phyloP scores from a whole-genome alignment of 805 yeast genomes.

The Wickerhamiella sergipiensis region DNA sequence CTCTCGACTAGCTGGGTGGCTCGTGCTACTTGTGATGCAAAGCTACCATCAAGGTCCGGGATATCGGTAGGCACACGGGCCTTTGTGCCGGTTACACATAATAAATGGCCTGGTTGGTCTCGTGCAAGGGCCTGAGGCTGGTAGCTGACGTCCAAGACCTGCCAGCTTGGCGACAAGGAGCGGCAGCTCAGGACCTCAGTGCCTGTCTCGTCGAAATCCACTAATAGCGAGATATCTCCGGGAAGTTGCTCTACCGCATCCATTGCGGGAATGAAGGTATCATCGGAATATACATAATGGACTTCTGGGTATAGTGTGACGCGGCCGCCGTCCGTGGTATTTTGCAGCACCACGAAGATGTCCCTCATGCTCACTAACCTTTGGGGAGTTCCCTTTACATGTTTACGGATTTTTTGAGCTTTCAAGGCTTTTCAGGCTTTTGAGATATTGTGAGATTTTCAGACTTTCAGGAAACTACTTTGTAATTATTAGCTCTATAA shows the following conservation, averaged over 20 bases:
- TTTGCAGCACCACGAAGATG: constrained; percentile 34
- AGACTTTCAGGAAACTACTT: too few relatives aligned
- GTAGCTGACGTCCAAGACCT: constrained; percentile 19
- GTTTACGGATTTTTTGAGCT: too few relatives aligned
- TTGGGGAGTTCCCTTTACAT: too few relatives aligned
- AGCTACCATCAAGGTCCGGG: constrained; percentile 10
- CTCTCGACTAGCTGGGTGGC: constrained; percentile 10
- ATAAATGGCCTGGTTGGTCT: constrained; percentile 9
- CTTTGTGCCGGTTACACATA: constrained; percentile 10
- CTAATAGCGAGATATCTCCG: constrained; percentile 23
- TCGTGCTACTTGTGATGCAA: constrained; percentile 8
- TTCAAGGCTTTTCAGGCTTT: too few relatives aligned
- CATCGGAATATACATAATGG: constrained; percentile 26
- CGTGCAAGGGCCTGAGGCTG: constrained; percentile 13
- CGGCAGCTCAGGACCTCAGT: constrained; percentile 19
- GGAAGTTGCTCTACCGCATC: constrained; percentile 21
- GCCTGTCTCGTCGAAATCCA: constrained; percentile 26
- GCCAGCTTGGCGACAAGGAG: constrained; percentile 28
- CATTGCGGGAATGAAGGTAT: constrained; percentile 23
- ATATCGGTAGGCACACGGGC: constrained; percentile 14
- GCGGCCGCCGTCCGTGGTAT: constrained; percentile 7
- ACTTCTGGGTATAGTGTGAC: constrained; percentile 25
- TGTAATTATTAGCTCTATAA: too few relatives aligned
- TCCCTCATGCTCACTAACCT: constrained; percentile 64
- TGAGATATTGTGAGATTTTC: too few relatives aligned